Evolutionary conservation across 192 early-diverging fungal genomes (phyloP).

Genomic region (Obelidium mucronatum): DNA sequence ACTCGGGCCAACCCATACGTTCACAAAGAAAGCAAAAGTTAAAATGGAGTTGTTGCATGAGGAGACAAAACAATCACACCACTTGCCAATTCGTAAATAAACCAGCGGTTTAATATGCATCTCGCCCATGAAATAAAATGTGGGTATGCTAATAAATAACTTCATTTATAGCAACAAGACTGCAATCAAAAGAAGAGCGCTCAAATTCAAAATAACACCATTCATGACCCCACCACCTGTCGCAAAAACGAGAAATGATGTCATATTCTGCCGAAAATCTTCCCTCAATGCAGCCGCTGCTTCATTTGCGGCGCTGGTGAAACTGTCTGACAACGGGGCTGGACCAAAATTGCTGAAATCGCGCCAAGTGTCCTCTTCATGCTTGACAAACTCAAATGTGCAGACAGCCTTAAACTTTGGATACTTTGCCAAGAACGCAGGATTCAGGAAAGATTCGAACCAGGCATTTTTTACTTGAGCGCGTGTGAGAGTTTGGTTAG

Average conservation of each 20-base stretch:
- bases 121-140: no score
- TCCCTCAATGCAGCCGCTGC: neutral
- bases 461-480: constrained; percentile 36
- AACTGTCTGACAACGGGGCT: neutral
- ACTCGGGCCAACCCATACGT: no score
- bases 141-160: no score
- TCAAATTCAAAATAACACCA: no score
- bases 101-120: no score
- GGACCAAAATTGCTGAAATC: constrained; percentile 27
- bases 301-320: neutral
- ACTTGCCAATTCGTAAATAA: no score
- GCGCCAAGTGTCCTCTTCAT: constrained; percentile 32
- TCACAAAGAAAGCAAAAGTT: no score
- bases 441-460: constrained; percentile 32
- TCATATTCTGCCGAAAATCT: neutral
- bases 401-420: constrained; percentile 33
- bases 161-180: no score
- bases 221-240: neutral
- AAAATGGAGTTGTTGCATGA: no score
- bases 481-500: neutral
- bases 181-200: no score
- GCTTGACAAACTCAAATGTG: constrained; percentile 33
- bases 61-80: no score
- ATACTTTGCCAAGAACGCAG: constrained; percentile 23
- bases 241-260: neutral